Evolutionary conservation across 805 yeast species (phyloP).

Genomic region (Myxozyma sirexii): DNA sequence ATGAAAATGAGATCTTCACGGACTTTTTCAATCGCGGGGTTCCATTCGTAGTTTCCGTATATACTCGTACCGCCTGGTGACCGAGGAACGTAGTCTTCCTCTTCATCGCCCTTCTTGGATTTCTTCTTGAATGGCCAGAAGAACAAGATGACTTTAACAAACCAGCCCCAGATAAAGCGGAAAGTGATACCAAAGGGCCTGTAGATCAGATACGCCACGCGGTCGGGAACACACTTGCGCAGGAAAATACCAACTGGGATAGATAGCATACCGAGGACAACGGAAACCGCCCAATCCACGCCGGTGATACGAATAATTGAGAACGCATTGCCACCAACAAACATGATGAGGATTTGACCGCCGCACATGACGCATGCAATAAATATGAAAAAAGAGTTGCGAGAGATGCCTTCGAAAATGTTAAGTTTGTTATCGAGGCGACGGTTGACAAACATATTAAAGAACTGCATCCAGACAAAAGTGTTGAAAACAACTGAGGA

Average conservation of each 20-base stretch:
- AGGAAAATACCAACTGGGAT: constrained; percentile 78
- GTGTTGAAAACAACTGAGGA: constrained; percentile 90
- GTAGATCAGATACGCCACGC: constrained; percentile 40
- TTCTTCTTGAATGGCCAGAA: constrained; percentile 34
- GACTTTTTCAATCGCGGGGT: constrained; percentile 47
- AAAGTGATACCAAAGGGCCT: constrained; percentile 24
- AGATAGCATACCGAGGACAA: constrained; percentile 76
- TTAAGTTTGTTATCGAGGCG: constrained; percentile 83
- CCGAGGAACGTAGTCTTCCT: constrained; percentile 28
- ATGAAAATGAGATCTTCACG: constrained; percentile 44
- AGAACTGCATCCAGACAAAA: constrained; percentile 97
- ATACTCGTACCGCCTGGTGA: constrained; percentile 25
- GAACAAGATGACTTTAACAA: constrained; percentile 9
- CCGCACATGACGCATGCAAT: constrained; percentile 78
- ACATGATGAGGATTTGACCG: constrained; percentile 87
- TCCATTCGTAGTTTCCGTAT: constrained; percentile 42
- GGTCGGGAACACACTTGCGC: constrained; percentile 76
- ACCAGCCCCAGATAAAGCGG: constrained; percentile 24
- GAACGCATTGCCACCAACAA: constrained; percentile 96
- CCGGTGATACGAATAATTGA: constrained; percentile 77
- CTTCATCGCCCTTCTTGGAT: constrained; percentile 27
- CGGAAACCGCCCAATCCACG: constrained; percentile 86
- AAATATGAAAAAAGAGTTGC: constrained; percentile 78
- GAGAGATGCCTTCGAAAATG: constrained; percentile 76
- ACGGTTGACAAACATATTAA: constrained; percentile 87